Evolutionary conservation across 1,139 yeast species (phyloP), one percentile per base, ranked within the genome.

Genomic region (Yamadazyma taylorii): DNA sequence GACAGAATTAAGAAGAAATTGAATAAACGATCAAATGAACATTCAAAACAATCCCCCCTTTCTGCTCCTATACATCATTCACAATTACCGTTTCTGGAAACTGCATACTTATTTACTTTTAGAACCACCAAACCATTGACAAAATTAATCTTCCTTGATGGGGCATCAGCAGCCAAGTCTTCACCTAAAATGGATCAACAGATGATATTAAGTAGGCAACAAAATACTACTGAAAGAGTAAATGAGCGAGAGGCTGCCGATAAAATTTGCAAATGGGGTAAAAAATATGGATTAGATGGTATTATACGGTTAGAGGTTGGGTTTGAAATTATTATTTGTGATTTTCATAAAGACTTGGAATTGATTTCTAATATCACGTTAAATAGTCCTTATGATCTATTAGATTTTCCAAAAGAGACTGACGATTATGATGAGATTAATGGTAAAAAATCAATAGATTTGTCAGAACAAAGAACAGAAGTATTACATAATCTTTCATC

Each of bases 171-270:
- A 14, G 75, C 81, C 0, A 78, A 78, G 50, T 53, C 62, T 0
- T 61, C 73, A 1, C 82, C 82, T 3, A 78, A 73, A 49, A 76
- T 76, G 81, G 83, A 78, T 50, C 75, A 79, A n/a, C 83, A 78
- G 46, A 49, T 58, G 40, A 43, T 75, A 29, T 53, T 72, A 13
- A 61, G 73, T 9, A 60, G 41, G 36, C 53, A 52, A 39, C 42
- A 42, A 1, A 49, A 58, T 14, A 51, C 54, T 17, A 55, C 55
- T n/a, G 51, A 24, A 1, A 46, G 50, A 3, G 63, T 62, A 34
- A 39, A 61, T 35, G 82, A 78, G 48, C 37, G 69, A 16, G 47
- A 43, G 13, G 66, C 71, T 9, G 78, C 81, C 1, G 57, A 59
- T n/a, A 52, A 46, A 17, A 75, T 77, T 15, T 78, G 83, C 51